A percentile compares a stretch with the other conserved stretches of the same genome.
phyloP scores from a whole-genome alignment of 257 asterid genomes.

The Solanum peruvianum region DNA sequence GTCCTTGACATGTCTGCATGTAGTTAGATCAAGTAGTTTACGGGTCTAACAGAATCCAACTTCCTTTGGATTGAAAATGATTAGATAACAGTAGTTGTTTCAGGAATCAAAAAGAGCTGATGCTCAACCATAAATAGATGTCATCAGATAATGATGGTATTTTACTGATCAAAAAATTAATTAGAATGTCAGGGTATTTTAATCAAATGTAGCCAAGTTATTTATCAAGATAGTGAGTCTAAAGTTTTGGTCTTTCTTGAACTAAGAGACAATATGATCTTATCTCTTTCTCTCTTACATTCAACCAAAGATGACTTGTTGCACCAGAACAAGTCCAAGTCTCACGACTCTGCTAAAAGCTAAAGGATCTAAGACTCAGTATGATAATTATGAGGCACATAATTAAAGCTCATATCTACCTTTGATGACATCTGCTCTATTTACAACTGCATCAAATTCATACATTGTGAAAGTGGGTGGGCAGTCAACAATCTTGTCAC shows the following conservation, averaged over 20 bases:
- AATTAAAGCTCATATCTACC: conserved; percentile 25
- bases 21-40: too few species aligned
- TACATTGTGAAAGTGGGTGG: conserved; percentile 98
- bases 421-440: conserved; percentile 77
- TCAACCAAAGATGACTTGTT: not conserved
- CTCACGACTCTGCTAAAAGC: not conserved
- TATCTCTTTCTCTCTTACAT: not conserved
- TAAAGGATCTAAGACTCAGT: not conserved
- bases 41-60: too few species aligned
- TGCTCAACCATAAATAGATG: not conserved
- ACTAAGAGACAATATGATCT: not conserved
- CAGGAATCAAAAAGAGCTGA: not conserved
- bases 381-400: not conserved
- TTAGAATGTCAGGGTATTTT: not conserved
- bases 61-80: not conserved
- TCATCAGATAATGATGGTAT: not conserved
- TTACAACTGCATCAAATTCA: conserved; percentile 96
- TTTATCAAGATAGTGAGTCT: not conserved
- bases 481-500: conserved; percentile 88
- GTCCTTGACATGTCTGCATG: too few species aligned
- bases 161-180: not conserved
- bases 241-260: not conserved
- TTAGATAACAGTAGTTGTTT: not conserved
- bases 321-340: not conserved
- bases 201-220: not conserved